Evolutionary conservation across 73 alveolate species (phyloP).

Genomic region (Paramecium sonneborni): DNA sequence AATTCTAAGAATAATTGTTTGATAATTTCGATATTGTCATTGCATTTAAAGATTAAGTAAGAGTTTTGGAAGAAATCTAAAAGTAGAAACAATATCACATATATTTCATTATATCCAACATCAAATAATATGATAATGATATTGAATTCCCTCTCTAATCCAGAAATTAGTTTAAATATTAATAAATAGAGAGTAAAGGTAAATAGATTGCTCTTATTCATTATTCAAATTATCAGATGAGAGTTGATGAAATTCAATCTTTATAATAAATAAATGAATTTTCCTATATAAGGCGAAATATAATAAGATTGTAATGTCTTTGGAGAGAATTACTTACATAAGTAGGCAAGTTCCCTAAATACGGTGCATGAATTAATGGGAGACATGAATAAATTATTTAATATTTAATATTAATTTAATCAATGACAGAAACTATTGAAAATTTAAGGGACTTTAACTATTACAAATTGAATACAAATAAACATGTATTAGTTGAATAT

Average conservation of each 20-base stretch:
- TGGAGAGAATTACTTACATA: conserved; percentile 30
- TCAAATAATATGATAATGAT: conserved; percentile 10
- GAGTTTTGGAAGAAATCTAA: neutral
- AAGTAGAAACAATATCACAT: neutral
- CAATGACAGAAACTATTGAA: conserved; percentile 25
- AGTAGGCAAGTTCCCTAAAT: conserved; percentile 32
- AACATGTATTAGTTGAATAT: conserved; percentile 74
- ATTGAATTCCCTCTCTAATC: conserved; percentile 28
- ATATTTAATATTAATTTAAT: neutral
- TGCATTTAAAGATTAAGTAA: neutral
- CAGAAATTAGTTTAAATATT: neutral
- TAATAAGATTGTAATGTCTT: neutral
- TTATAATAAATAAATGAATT: neutral
- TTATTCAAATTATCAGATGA: conserved; percentile 10
- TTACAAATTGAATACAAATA: neutral
- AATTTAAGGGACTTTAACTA: conserved; percentile 60
- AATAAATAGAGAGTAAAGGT: neutral
- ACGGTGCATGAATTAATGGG: conserved; percentile 13
- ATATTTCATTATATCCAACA: neutral
- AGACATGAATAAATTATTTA: neutral
- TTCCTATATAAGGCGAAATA: neutral
- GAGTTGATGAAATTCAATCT: neutral
- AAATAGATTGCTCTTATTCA: conserved; percentile 14
- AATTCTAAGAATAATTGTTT: neutral
- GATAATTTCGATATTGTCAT: neutral